phyloP scores from a whole-genome alignment of 179 eudicot species.

The Actinidia arguta region DNA sequence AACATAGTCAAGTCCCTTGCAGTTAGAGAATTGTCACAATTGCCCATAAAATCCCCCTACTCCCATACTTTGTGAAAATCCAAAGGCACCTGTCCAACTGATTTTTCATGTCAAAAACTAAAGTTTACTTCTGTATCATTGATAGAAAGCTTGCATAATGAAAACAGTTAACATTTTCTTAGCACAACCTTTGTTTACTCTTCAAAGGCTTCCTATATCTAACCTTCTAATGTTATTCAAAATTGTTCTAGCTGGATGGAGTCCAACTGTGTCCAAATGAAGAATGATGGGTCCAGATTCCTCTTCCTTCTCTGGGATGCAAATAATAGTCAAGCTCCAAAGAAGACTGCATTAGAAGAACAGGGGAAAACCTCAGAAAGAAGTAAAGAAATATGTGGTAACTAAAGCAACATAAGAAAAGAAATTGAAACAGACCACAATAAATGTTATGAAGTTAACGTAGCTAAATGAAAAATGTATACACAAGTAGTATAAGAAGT shows the following conservation, averaged over 20 bases:
- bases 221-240: constrained; percentile 74
- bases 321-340: constrained; percentile 95
- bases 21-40: neutral
- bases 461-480: neutral
- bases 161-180: neutral
- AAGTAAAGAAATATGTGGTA: constrained; percentile 4
- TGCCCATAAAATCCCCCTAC: neutral
- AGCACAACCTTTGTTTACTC: neutral
- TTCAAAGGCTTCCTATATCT: constrained; percentile 9
- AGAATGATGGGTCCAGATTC: constrained; percentile 75
- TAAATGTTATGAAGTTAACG: neutral
- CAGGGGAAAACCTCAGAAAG: constrained; percentile 6
- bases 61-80: neutral
- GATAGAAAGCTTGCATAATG: neutral
- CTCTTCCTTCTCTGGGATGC: constrained; percentile 80
- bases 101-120: neutral
- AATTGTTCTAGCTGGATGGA: constrained; percentile 60
- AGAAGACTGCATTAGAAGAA: constrained; percentile 59
- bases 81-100: constrained; percentile 12
- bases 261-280: constrained; percentile 93
- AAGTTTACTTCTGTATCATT: neutral
- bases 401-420: constrained; percentile 11
- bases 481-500: neutral
- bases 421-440: neutral
- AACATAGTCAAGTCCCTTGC: neutral